Conservation (phyloP, 352 stramenopile genomes). For the Phytophthora cajani region DNA sequence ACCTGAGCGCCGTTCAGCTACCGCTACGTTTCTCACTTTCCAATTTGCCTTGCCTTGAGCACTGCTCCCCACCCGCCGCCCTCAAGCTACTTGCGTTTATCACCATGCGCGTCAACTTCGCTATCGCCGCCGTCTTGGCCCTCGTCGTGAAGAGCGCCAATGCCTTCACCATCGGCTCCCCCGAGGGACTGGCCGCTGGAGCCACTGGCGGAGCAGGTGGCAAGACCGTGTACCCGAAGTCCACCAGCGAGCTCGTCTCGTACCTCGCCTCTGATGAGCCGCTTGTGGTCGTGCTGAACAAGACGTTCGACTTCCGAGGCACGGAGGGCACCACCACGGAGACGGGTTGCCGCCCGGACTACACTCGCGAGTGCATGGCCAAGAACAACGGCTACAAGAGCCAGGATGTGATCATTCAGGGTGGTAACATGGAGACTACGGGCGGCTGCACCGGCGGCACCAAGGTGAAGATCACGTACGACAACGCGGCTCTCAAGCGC, state of each 20-base stretch:
- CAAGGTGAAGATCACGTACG: conserved; percentile 15
- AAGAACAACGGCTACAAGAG: conserved; percentile 52
- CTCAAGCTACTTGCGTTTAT: neutral
- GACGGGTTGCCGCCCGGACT: conserved; percentile 39
- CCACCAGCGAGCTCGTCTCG: conserved; percentile 36
- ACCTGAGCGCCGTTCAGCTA: too few relatives aligned
- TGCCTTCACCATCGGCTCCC: conserved; percentile 29
- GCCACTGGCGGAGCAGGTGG: conserved; percentile 41
- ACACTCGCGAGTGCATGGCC: conserved; percentile 44
- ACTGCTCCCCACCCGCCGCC: too few relatives aligned
- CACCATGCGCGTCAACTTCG: neutral
- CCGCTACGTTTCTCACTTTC: neutral
- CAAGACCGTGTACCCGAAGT: conserved; percentile 34
- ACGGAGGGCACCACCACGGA: conserved; percentile 47
- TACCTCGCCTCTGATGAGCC: conserved; percentile 28
- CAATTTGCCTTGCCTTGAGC: neutral
- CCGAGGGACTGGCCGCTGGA: conserved; percentile 32
- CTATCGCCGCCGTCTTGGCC: conserved; percentile 2
- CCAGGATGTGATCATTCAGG: conserved; percentile 52
- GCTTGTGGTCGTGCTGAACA: conserved; percentile 48
- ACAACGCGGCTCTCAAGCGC: too few relatives aligned
- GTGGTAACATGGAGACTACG: conserved; percentile 48
- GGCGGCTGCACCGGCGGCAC: conserved; percentile 45
- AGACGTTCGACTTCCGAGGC: conserved; percentile 48
- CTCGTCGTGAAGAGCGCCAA: conserved; percentile 13